Evolutionary conservation across 169 alveolate genomes (phyloP), one percentile per base, ranked within the genome.

Genomic region (Babesia caballi): DNA sequence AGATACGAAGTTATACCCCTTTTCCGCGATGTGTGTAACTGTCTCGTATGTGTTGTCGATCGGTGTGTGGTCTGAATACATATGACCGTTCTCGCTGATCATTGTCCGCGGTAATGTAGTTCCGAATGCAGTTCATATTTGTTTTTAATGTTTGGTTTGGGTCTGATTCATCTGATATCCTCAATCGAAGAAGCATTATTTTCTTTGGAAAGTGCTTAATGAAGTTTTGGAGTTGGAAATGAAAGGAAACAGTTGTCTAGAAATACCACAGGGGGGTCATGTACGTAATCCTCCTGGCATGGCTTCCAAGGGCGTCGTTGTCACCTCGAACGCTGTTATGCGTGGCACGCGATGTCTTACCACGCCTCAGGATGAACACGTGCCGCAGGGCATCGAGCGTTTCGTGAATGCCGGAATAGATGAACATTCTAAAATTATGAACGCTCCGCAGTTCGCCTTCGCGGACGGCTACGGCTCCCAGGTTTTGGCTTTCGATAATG

Each of bases 121-220:
- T 9, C 47, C 21, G 49, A 56, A 56, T 56, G 69, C 40, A 59
- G 69, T 40, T 7, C 41, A 25, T 41, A 38, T 58, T 59, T 59
- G 54, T 5, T 38, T 59, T 59, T 59, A 59, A 59, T 59, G 41
- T 59, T 59, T 59, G 9, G n/a, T n/a, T n/a, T n/a, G n/a, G n/a
- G n/a, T n/a, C n/a, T n/a, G n/a, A n/a, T n/a, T n/a, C n/a, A n/a
- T n/a, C n/a, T n/a, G n/a, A n/a, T n/a, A n/a, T n/a, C n/a, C n/a
- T n/a, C n/a, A n/a, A n/a, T n/a, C n/a, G n/a, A n/a, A n/a, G n/a
- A n/a, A n/a, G n/a, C n/a, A n/a, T n/a, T n/a, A n/a, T n/a, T n/a
- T n/a, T n/a, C 11, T 3, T 21, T 54, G 42, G 47, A 28, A 6
- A 28, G 2, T 33, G 5, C 0, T 63, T 27, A 63, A 63, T 63